Conservation (phyloP, 345 rosid species). For the Populus simonii region DNA sequence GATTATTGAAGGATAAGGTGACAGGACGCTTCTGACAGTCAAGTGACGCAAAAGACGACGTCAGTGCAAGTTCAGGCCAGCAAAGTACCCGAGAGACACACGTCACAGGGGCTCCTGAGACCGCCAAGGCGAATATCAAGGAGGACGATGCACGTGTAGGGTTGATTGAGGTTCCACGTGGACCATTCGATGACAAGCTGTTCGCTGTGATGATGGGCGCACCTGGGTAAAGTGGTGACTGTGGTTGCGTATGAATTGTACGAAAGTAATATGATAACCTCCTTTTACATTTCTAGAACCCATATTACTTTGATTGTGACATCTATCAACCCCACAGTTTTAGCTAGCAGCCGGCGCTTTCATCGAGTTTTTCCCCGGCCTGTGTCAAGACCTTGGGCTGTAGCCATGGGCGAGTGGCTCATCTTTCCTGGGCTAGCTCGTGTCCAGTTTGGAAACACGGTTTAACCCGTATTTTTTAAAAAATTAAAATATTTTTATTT, state of each 20-base stretch:
- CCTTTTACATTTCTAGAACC: constrained; percentile 7
- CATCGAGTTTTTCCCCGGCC: too few relatives aligned
- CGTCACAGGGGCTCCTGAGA: not conserved
- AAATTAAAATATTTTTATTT: too few relatives aligned
- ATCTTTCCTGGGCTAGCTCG: too few relatives aligned
- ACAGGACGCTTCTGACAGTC: not conserved
- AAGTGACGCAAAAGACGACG: constrained; percentile 10
- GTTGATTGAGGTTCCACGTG: not conserved
- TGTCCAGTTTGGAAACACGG: too few relatives aligned
- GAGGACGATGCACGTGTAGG: constrained; percentile 18
- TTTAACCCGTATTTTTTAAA: too few relatives aligned
- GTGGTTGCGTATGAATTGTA: not conserved
- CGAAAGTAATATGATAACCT: not conserved
- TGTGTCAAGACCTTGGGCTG: too few relatives aligned
- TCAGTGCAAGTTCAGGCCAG: constrained; percentile 19
- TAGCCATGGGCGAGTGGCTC: too few relatives aligned
- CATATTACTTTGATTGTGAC: not conserved
- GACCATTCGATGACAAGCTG: not conserved
- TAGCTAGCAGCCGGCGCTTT: too few relatives aligned
- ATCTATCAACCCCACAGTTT: not conserved
- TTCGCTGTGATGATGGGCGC: not conserved
- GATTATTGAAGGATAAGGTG: not conserved
- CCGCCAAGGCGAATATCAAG: not conserved
- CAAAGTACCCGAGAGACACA: constrained; percentile 1
- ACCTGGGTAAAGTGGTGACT: not conserved